Evolutionary conservation across 2,329 filamentous ascomycete species (phyloP).

Genomic region (Paraphaeosphaeria minitans): DNA sequence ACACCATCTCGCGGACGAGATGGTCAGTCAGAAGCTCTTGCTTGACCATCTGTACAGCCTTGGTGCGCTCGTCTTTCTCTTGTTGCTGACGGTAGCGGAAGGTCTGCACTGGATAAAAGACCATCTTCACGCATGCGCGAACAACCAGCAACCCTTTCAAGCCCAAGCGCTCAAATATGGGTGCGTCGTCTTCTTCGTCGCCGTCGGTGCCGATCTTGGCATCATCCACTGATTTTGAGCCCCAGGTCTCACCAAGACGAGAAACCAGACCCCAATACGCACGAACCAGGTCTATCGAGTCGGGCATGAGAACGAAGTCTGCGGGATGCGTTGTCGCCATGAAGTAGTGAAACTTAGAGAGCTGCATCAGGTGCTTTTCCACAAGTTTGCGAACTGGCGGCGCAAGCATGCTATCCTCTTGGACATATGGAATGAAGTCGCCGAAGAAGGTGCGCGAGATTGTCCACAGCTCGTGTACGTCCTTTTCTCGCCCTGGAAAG

Average conservation of each 20-base stretch:
- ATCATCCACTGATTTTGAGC: constrained; percentile 53
- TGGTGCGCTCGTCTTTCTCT: constrained; percentile 75
- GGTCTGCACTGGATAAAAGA: constrained; percentile 77
- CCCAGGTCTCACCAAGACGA: constrained; percentile 76
- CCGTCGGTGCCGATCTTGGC: constrained; percentile 54
- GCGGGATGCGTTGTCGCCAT: constrained; percentile 81
- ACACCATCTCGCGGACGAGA: constrained; percentile 80
- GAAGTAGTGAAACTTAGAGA: constrained; percentile 88
- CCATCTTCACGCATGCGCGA: constrained; percentile 82
- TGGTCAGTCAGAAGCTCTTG: constrained; percentile 74
- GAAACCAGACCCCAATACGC: constrained; percentile 86
- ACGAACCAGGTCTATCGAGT: constrained; percentile 75
- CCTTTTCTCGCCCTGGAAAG: constrained; percentile 76
- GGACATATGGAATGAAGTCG: constrained; percentile 71
- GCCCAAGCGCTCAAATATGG: constrained; percentile 77
- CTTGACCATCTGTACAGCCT: constrained; percentile 72
- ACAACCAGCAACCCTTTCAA: constrained; percentile 83
- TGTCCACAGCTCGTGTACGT: constrained; percentile 80
- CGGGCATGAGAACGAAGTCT: constrained; percentile 81
- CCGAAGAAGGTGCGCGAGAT: constrained; percentile 76
- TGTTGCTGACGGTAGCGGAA: constrained; percentile 82
- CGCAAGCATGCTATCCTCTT: constrained; percentile 59
- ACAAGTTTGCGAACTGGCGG: constrained; percentile 64
- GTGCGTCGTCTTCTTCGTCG: constrained; percentile 54
- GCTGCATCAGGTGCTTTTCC: constrained; percentile 87